A percentile compares a stretch with the other conserved stretches of the same genome.
These are phyloP conservation scores for Aureobasidium sp. DNA, from an alignment of 2,329 filamentous ascomycete genomes.

Conservation along the genomic window DNA sequence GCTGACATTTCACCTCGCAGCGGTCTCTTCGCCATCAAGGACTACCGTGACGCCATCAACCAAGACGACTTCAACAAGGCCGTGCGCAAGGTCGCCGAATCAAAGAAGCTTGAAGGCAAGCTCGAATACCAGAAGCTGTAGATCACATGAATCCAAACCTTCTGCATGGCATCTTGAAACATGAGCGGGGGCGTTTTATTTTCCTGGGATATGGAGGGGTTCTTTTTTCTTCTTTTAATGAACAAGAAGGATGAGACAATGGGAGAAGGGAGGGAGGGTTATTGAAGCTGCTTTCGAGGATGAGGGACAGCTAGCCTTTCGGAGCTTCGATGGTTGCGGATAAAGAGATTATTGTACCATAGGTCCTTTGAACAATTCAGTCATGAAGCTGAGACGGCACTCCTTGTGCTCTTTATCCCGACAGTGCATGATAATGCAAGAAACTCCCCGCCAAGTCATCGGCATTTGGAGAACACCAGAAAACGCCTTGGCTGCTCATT, in stretches of 20 bases:
- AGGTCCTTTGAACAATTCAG: not conserved
- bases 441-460: no score
- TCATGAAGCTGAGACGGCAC: not conserved
- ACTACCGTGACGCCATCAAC: constrained; percentile 90
- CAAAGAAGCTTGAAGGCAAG: constrained; percentile 98
- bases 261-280: not conserved
- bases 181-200: constrained; percentile 1
- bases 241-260: not conserved
- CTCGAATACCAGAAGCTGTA: constrained; percentile 95
- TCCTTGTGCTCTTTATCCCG: no score
- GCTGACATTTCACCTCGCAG: constrained; percentile 39
- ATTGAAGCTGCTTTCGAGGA: not conserved
- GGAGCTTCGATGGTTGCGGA: not conserved
- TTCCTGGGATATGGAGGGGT: not conserved
- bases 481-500: no score
- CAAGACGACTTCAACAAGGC: constrained; percentile 99
- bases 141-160: not conserved
- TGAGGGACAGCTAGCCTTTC: not conserved
- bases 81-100: constrained; percentile 90
- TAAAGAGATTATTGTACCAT: not conserved
- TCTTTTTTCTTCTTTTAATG: not conserved
- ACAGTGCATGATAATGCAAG: no score
- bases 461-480: no score
- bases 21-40: constrained; percentile 95
- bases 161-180: constrained; percentile 6